A percentile compares a stretch with the other conserved stretches of the same genome.
Conservation (phyloP, 2,329 filamentous ascomycete genomes). For the Zymoseptoria pseudotritici region DNA sequence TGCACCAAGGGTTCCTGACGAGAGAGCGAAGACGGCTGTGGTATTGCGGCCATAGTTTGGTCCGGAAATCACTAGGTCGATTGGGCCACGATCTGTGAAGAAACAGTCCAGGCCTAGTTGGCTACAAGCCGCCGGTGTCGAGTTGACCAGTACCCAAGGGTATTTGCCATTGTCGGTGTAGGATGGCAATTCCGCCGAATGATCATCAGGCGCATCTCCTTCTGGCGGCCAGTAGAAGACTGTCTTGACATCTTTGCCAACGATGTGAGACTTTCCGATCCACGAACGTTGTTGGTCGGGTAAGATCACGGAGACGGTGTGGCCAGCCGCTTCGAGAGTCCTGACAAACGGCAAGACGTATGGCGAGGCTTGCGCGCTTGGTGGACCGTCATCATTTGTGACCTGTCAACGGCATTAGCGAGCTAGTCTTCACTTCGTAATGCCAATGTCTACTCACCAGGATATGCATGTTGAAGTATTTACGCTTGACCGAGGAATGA, state of each 20-base stretch:
- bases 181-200: slow-evolving; percentile 21
- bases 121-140: slow-evolving; percentile 43
- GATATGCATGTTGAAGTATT: background rate
- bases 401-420: slow-evolving; percentile 28
- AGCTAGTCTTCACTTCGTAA: background rate
- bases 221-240: slow-evolving; percentile 52
- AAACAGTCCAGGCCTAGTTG: slow-evolving; percentile 44
- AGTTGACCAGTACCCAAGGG: slow-evolving; percentile 45
- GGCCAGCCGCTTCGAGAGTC: slow-evolving; percentile 55
- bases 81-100: slow-evolving; percentile 36
- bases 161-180: slow-evolving; percentile 30
- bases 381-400: slow-evolving; percentile 46
- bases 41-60: slow-evolving; percentile 47
- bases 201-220: slow-evolving; percentile 16
- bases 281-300: slow-evolving; percentile 89
- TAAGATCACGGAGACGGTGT: slow-evolving; percentile 84
- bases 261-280: slow-evolving; percentile 97
- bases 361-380: slow-evolving; percentile 42
- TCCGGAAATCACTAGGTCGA: slow-evolving; percentile 42
- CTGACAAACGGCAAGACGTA: slow-evolving; percentile 43
- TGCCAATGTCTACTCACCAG: background rate
- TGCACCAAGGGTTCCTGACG: slow-evolving; percentile 43
- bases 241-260: slow-evolving; percentile 66
- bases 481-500: background rate
- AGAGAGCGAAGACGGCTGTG: slow-evolving; percentile 44